Evolutionary conservation across 148 eudicot genomes (phyloP), one percentile per base, ranked within the genome.

Genomic region (Rhododendron kiyosumense): DNA sequence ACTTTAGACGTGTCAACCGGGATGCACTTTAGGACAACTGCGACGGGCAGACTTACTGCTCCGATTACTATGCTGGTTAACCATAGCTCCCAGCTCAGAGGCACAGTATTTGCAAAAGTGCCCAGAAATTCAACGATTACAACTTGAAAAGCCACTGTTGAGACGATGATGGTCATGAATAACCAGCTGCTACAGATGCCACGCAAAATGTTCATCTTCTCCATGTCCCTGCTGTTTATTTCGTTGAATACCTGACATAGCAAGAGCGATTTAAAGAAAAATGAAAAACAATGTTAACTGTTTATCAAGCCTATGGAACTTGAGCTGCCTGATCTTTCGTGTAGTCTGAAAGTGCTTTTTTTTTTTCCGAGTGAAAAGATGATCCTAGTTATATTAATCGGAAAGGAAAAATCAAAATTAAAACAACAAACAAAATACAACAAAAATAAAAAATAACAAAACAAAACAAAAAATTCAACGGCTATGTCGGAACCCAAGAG

Each of bases 171-270:
- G 12, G 86, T 28, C 84, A 92, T 54, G 92, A 95, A 95, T 30
- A 95, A 59, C 94, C 96, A 94, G 85, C 93, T 95, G 77, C 88
- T 76, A 1, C 91, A 92, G 30, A 95, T 92, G 32, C 98, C 98
- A 3, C 88, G 82, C 10, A 94, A 36, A 0, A 94, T 87, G 79
- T 95, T 93, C 38, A 94, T 91, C 93, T 94, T 93, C 90, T 95
- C 96, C 96, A 95, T 95, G 71, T 95, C 95, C 3, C 98, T 87
- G 89, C 97, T 94, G 94, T 94, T 95, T 65, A 95, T 88, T 85
- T 95, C 98, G 63, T 95, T 95, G 89, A 95, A 95, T 18, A 95
- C 93, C 98, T 95, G 90, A 4, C 41, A 71, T 71, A 75, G 32
- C 17, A 78, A 41, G 51, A 45, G 32, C 54, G 9, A 73, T 73